phyloP scores from a whole-genome alignment of 352 stramenopile species.

The Saprolegnia parasitica region DNA sequence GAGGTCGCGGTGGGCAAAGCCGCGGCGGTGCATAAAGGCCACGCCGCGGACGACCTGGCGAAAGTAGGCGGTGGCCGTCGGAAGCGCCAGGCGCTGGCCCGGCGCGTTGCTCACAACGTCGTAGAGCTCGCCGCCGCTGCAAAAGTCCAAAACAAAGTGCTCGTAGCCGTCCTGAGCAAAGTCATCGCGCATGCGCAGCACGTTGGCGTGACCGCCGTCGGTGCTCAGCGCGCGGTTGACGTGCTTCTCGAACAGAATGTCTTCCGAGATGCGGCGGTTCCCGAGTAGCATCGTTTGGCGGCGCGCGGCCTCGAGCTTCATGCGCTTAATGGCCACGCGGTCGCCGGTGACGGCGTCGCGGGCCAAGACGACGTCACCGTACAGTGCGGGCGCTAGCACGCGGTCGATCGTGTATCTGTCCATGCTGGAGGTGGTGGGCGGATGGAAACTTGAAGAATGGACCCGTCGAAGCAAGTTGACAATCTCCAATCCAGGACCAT shows the following conservation, averaged over 20 bases:
- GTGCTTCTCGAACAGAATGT: conserved; percentile 72
- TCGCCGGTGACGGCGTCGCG: conserved; percentile 57
- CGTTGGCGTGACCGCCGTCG: conserved; percentile 55
- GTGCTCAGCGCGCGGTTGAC: conserved; percentile 63
- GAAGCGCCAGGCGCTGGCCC: conserved; percentile 58
- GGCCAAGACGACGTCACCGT: conserved; percentile 77
- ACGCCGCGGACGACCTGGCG: conserved; percentile 65
- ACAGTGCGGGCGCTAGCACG: conserved; percentile 65
- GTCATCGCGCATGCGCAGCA: conserved; percentile 68
- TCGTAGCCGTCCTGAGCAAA: conserved; percentile 78
- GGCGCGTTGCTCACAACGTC: conserved; percentile 58
- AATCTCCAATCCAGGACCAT: not conserved
- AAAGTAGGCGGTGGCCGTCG: conserved; percentile 63
- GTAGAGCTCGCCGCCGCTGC: conserved; percentile 66
- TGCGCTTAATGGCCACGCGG: conserved; percentile 73
- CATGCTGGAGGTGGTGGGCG: conserved; percentile 28
- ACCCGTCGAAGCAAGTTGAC: not conserved
- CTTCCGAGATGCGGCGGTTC: conserved; percentile 72
- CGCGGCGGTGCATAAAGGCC: conserved; percentile 60
- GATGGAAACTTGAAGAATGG: conserved; percentile 18
- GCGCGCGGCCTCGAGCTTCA: conserved; percentile 31
- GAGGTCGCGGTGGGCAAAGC: conserved; percentile 82
- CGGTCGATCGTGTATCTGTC: conserved; percentile 80
- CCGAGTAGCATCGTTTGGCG: conserved; percentile 17
- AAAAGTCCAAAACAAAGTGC: conserved; percentile 79